Conservation (phyloP, 176 grass and related monocot genomes). For the Carex kokanica region DNA sequence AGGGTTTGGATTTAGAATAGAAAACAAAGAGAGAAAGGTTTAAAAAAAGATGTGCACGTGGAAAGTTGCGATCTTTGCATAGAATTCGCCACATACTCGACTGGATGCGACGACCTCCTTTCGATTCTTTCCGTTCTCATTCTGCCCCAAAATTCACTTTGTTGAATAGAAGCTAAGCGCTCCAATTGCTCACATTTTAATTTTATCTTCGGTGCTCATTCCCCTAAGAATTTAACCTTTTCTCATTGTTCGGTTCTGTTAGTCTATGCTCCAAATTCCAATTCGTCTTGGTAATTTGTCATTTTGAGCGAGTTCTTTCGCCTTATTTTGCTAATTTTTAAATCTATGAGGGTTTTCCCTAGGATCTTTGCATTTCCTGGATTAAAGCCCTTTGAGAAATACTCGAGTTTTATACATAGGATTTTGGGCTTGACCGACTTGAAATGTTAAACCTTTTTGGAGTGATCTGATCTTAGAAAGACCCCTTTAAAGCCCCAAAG, state of each 20-base stretch:
- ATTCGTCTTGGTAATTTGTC: neutral
- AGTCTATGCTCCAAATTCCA: neutral
- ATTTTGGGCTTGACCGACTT: constrained; percentile 45
- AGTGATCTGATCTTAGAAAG: constrained; percentile 12
- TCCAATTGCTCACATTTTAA: constrained; percentile 1
- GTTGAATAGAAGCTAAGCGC: neutral
- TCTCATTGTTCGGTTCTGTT: constrained; percentile 16
- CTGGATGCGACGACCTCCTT: constrained; percentile 6
- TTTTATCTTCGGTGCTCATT: neutral
- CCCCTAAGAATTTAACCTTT: constrained; percentile 7
- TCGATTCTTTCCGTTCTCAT: constrained; percentile 9
- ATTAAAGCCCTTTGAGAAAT: neutral
- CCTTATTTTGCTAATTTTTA: neutral
- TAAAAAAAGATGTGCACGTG: constrained; percentile 22
- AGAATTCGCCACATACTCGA: constrained; percentile 10
- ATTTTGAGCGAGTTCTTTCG: neutral
- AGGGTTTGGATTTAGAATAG: constrained; percentile 27
- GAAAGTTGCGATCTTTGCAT: constrained; percentile 28
- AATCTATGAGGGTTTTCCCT: constrained; percentile 1
- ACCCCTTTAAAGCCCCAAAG: constrained; percentile 16
- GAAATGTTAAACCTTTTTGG: constrained; percentile 25
- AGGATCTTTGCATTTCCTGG: neutral
- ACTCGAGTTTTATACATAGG: neutral
- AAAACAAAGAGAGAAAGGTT: constrained; percentile 20
- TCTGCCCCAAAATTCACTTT: neutral